Evolutionary conservation across 2,329 filamentous ascomycete species (phyloP), one percentile per base, ranked within the genome.

Genomic region (Fusarium circinatum): DNA sequence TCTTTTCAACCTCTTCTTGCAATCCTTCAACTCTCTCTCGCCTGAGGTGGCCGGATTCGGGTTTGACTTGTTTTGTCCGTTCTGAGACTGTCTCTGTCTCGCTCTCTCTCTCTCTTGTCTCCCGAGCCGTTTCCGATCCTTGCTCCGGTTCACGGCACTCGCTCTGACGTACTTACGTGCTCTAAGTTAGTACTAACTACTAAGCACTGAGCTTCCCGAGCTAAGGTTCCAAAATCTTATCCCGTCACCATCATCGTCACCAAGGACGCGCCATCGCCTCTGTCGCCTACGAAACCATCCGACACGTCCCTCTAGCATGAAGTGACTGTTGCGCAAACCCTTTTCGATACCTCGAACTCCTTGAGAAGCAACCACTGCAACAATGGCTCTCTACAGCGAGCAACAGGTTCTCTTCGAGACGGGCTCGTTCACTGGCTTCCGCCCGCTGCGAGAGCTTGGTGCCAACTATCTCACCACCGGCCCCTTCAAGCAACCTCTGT

Each of bases 401-500:
- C 87, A 89, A 80, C 82, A 86, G 83, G 83, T 85, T 78, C 80
- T 89, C 68, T 82, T 85, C 78, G 84, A 85, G 77, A 89, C 89
- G 63, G 90, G 90, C 76, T 92, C 90, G 67, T 88, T 92, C 79
- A 86, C 89, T 22, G 90, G 90, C 74, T 87, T 87, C 75, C 86
- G 88, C 67, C 84, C 86, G 28, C 73, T 85, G 51, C 82, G 84
- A 65, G 80, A 85, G 72, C 84, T 91, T 61, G 89, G 89, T 44
- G 85, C 85, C 65, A 84, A 86, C 70, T 94, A 94, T 82, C 88
- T 94, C 70, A 86, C 82, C 68, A 83, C 86, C n/a, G 82, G 84
- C 36, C 70, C 82, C 36, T 85, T 86, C 79, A 84, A 84, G 74
- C 93, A 97, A 81, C 91, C 94, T 65, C 86, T 98, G 82, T 98